Conservation (phyloP, 164 flowering plant species). For the Kalanchoe fedtschenkoi region DNA sequence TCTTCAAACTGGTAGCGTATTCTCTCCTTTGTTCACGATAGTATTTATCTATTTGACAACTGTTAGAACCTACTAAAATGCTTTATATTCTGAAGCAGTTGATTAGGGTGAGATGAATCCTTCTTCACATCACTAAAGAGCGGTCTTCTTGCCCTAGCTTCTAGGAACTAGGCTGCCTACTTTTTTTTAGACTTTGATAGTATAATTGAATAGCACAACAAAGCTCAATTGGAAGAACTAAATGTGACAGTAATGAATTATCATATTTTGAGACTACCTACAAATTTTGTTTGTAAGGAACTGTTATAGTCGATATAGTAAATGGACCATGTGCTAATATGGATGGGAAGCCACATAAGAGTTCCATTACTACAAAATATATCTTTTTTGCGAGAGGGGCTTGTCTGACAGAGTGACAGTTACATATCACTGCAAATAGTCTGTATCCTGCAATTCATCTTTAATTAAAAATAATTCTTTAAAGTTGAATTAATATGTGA, state of each 20-base stretch:
- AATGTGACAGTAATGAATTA: background rate
- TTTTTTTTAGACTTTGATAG: background rate
- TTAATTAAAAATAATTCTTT: too few relatives aligned
- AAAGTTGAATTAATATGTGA: background rate
- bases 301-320: background rate
- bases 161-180: background rate
- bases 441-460: background rate
- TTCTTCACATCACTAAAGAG: too few relatives aligned
- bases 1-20: conserved; percentile 70
- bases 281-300: background rate
- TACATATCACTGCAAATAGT: too few relatives aligned
- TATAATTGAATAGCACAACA: background rate
- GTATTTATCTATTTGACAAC: background rate
- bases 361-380: too few relatives aligned
- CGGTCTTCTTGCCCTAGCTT: too few relatives aligned
- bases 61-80: background rate
- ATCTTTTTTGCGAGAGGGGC: too few relatives aligned
- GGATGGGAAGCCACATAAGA: background rate
- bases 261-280: background rate
- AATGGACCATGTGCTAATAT: background rate
- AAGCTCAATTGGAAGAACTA: background rate
- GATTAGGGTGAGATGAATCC: too few relatives aligned
- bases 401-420: too few relatives aligned
- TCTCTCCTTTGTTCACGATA: background rate
- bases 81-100: too few relatives aligned